Percentiles rank a stretch among this genome's conserved stretches.
These are phyloP conservation scores for Leishmania lainsoni DNA, from an alignment of 208 protist genomes.

Conservation along the genomic window DNA sequence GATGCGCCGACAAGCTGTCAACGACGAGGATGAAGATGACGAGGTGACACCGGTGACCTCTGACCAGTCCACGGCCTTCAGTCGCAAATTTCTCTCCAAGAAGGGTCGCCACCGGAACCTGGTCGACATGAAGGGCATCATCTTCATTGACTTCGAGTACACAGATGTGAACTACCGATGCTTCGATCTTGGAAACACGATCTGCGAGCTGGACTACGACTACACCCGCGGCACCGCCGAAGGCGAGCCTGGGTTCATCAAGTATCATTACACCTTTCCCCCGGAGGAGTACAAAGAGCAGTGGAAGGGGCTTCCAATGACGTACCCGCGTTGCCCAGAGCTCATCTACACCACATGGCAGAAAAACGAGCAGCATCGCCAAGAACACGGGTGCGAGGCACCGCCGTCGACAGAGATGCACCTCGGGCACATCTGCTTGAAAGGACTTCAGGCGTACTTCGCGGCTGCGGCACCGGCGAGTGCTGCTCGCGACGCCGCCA, in stretches of 20 bases:
- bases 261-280: conserved; percentile 69
- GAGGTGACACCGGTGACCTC: conserved; percentile 52
- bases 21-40: conserved; percentile 43
- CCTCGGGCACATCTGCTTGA: conserved; percentile 37
- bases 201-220: conserved; percentile 88
- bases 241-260: conserved; percentile 79
- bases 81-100: conserved; percentile 66
- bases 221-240: conserved; percentile 75
- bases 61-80: conserved; percentile 48
- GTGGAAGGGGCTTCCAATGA: conserved; percentile 59
- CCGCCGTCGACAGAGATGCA: conserved; percentile 15
- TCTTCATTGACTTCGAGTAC: conserved; percentile 91
- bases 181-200: conserved; percentile 83
- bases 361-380: conserved; percentile 9
- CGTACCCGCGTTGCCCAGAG: conserved; percentile 76
- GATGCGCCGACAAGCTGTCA: conserved; percentile 25
- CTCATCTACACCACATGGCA: conserved; percentile 71
- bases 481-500: conserved; percentile 5
- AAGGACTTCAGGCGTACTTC: conserved; percentile 43
- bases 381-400: conserved; percentile 5
- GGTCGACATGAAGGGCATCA: conserved; percentile 72
- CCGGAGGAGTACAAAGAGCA: conserved; percentile 41
- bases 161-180: conserved; percentile 84
- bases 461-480: background rate
- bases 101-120: conserved; percentile 67